These are phyloP conservation scores for Glarea lozoyensis DNA, from an alignment of 495 filamentous ascomycete genomes.

Conservation along the genomic window DNA sequence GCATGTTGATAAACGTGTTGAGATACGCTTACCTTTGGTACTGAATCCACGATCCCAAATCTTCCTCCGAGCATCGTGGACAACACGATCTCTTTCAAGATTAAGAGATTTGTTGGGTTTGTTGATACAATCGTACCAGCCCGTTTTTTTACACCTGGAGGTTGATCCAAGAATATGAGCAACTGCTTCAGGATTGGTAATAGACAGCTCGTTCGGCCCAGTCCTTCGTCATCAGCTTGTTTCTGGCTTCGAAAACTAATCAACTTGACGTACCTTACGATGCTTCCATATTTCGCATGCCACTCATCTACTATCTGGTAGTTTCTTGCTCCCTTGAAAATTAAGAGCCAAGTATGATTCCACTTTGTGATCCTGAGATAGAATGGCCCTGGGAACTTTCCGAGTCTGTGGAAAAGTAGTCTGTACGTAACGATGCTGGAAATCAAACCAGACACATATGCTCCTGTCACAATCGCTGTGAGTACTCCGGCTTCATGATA, in stretches of 20 bases:
- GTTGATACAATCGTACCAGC: conserved; percentile 30
- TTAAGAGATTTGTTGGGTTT: conserved; percentile 28
- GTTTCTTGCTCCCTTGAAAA: conserved; percentile 24
- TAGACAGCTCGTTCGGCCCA: conserved; percentile 31
- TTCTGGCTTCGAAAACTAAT: not conserved
- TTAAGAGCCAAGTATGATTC: conserved; percentile 27
- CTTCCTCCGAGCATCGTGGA: conserved; percentile 29
- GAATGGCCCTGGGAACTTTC: conserved; percentile 35
- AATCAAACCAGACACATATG: conserved; percentile 28
- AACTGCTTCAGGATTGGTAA: conserved; percentile 29
- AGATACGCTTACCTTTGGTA: conserved; percentile 19
- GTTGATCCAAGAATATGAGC: conserved; percentile 24
- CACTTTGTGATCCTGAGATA: conserved; percentile 34
- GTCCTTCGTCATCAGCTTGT: not conserved
- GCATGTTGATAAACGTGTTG: not conserved
- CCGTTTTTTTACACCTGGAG: conserved; percentile 27
- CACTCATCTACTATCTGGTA: conserved; percentile 25
- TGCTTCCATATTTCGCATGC: conserved; percentile 30
- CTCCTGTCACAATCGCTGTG: conserved; percentile 4
- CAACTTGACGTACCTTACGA: conserved; percentile 18
- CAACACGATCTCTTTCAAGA: conserved; percentile 24
- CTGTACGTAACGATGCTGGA: conserved; percentile 38
- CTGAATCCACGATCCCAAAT: conserved; percentile 35
- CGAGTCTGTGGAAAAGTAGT: conserved; percentile 33
- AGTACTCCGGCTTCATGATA: not conserved